These are phyloP conservation scores for Ustilago bromivora DNA, from an alignment of 1,284 basidiomycete genomes.

Conservation along the genomic window DNA sequence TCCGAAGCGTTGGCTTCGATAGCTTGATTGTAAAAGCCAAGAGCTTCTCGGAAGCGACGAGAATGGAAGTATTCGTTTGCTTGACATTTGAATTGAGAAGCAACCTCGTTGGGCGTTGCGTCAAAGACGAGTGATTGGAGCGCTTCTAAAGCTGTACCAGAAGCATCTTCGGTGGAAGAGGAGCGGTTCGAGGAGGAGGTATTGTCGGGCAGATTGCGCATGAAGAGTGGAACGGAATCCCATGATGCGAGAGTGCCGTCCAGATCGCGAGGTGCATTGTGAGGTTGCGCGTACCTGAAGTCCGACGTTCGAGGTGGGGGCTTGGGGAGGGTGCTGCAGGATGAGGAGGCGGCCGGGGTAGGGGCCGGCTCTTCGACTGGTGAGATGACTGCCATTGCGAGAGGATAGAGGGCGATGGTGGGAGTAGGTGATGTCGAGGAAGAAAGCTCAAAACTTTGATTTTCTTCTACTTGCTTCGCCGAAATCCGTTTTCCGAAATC, in stretches of 20 bases:
- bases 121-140: conserved; percentile 88
- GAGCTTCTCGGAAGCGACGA: conserved; percentile 86
- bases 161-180: conserved; percentile 58
- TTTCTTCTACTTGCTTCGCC: too few species aligned
- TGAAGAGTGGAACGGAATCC: conserved; percentile 81
- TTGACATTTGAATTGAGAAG: conserved; percentile 91
- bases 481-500: neutral
- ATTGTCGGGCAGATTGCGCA: conserved; percentile 80
- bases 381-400: conserved; percentile 30
- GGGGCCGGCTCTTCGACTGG: neutral
- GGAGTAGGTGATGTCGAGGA: neutral
- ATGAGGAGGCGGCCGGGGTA: neutral
- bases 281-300: conserved; percentile 29
- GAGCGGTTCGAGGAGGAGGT: neutral
- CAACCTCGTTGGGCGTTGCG: conserved; percentile 91
- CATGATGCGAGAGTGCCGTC: conserved; percentile 45
- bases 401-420: neutral
- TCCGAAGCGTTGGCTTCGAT: conserved; percentile 84
- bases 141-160: conserved; percentile 76
- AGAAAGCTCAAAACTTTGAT: conserved; percentile 3
- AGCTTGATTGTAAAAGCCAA: conserved; percentile 89
- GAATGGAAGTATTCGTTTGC: conserved; percentile 93
- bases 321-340: conserved; percentile 13
- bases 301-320: conserved; percentile 27
- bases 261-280: conserved; percentile 27